Percentiles rank a stretch among this genome's conserved stretches.
phyloP scores from a whole-genome alignment of 2,329 filamentous ascomycete genomes.

The Alternaria ventricosa region DNA sequence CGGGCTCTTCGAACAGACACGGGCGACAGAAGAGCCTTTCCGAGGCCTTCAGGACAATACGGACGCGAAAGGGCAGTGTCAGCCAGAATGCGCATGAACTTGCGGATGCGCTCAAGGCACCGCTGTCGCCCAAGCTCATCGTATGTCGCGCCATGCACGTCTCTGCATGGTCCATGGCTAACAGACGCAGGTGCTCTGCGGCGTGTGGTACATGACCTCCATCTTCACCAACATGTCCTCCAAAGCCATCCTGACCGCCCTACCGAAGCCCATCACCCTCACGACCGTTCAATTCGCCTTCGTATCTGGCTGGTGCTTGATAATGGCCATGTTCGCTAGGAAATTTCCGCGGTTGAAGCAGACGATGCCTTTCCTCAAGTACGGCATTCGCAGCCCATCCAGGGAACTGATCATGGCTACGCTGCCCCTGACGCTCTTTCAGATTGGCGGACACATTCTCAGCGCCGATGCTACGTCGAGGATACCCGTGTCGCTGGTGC shows the following conservation, averaged over 20 bases:
- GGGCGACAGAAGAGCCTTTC: constrained; percentile 83
- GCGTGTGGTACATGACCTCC: constrained; percentile 93
- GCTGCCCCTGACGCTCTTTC: constrained; percentile 89
- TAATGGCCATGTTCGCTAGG: constrained; percentile 77
- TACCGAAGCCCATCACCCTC: constrained; percentile 88
- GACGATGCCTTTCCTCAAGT: constrained; percentile 77
- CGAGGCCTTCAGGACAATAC: constrained; percentile 85
- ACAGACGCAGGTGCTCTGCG: constrained; percentile 72
- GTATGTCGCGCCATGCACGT: constrained; percentile 59
- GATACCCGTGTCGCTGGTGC: constrained; percentile 95
- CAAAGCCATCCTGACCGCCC: constrained; percentile 92
- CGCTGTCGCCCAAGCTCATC: constrained; percentile 85
- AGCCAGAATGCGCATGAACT: constrained; percentile 94
- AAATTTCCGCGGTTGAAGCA: constrained; percentile 74
- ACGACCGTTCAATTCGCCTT: constrained; percentile 94
- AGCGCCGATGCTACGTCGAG: constrained; percentile 92
- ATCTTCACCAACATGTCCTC: constrained; percentile 97
- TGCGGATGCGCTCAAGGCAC: constrained; percentile 86
- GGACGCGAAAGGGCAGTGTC: constrained; percentile 81
- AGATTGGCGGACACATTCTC: constrained; percentile 90
- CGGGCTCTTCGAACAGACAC: constrained; percentile 56
- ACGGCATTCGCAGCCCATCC: constrained; percentile 82
- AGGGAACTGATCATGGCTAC: constrained; percentile 84
- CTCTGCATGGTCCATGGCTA: constrained; percentile 38
- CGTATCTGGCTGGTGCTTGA: constrained; percentile 84